phyloP scores from a whole-genome alignment of 495 filamentous ascomycete genomes.

The Penicillium verhagenii region DNA sequence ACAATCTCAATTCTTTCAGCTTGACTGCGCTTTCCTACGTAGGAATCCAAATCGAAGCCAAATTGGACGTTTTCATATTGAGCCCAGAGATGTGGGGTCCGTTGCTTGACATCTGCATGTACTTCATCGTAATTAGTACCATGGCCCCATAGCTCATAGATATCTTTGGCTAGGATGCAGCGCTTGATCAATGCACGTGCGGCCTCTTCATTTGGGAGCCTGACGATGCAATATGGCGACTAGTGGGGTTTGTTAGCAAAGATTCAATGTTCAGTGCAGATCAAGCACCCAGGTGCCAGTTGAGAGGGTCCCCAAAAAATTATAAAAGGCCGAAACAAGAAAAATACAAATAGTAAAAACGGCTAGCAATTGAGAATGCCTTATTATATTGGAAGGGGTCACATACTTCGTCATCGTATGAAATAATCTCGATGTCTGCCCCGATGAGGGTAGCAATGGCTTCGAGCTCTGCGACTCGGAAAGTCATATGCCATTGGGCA shows the following conservation, averaged over 20 bases:
- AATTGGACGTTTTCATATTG: constrained; percentile 64
- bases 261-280: not conserved
- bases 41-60: constrained; percentile 78
- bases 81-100: constrained; percentile 63
- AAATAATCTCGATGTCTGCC: constrained; percentile 66
- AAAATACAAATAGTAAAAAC: too few relatives aligned
- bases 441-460: constrained; percentile 69
- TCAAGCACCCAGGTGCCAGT: not conserved
- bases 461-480: constrained; percentile 82
- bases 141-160: constrained; percentile 86
- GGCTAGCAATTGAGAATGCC: not conserved
- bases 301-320: not conserved
- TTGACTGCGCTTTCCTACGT: constrained; percentile 62
- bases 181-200: constrained; percentile 68
- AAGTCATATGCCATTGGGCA: constrained; percentile 85
- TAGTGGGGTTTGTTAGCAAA: constrained; percentile 32
- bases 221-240: constrained; percentile 86
- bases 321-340: not conserved
- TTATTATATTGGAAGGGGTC: not conserved
- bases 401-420: constrained; percentile 71
- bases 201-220: constrained; percentile 60
- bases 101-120: constrained; percentile 59
- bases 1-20: constrained; percentile 66
- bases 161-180: constrained; percentile 73
- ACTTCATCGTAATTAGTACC: constrained; percentile 66